Percentiles rank a stretch among this genome's conserved stretches.
Conservation (phyloP, 768 basidiomycete genomes). For the Termitomyces sp. region DNA sequence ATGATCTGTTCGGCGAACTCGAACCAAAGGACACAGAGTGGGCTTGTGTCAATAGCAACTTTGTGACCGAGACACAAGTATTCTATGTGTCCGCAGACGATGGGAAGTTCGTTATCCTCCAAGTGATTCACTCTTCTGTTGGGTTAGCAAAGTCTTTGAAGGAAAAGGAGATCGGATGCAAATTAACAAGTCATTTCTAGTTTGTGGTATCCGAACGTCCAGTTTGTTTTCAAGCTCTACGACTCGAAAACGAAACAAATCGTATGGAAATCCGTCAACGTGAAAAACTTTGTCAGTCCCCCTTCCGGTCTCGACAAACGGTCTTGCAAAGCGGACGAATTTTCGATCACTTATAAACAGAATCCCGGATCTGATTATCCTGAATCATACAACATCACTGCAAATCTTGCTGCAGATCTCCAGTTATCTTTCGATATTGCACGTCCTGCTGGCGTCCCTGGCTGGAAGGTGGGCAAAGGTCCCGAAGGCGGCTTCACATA, state of each 20-base stretch:
- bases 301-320: constrained; percentile 80
- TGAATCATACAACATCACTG: constrained; percentile 76
- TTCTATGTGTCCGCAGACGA: constrained; percentile 56
- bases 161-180: constrained; percentile 7
- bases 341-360: constrained; percentile 63
- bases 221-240: constrained; percentile 88
- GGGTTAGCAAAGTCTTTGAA: constrained; percentile 14
- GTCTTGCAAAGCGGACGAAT: constrained; percentile 82
- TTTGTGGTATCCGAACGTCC: constrained; percentile 90
- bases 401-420: constrained; percentile 72
- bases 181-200: constrained; percentile 31
- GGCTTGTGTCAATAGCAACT: constrained; percentile 74
- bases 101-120: constrained; percentile 10
- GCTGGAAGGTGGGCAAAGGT: constrained; percentile 81
- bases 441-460: constrained; percentile 66
- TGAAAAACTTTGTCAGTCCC: constrained; percentile 70
- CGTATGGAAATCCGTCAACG: constrained; percentile 85
- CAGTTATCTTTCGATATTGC: constrained; percentile 73
- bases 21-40: constrained; percentile 74
- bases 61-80: constrained; percentile 84
- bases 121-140: constrained; percentile 19
- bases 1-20: constrained; percentile 71
- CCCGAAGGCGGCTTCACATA: background rate
- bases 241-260: constrained; percentile 70
- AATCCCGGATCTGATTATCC: constrained; percentile 51